Evolutionary conservation across 2,329 filamentous ascomycete genomes (phyloP), one percentile per base, ranked within the genome.

Genomic region (Paracamarosporium sp.): DNA sequence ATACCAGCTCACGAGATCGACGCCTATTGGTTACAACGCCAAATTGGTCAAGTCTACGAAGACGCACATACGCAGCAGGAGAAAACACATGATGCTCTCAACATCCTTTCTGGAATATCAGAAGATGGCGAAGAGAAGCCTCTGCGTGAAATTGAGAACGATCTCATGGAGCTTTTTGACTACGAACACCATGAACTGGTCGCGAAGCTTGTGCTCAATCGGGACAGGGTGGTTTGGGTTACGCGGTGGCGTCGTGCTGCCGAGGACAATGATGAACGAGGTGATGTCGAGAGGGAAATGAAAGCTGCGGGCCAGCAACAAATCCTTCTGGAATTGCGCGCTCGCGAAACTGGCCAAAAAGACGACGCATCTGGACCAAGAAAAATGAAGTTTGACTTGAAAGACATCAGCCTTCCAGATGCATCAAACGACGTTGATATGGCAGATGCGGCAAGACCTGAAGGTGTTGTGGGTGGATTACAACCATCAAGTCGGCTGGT

Each of bases 121-220:
- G 90, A 86, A 50, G 89, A 90, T 54, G 93, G 90, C 15, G 89
- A 94, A 58, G 92, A 96, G 70, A 93, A 91, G 76, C 85, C 91
- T 13, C 82, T 98, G 28, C 89, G 94, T 69, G 94, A 99, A 71
- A 93, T 98, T 55, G 95, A 99, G 72, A 99, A 99, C 76, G 95
- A 99, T 62, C 83, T 99, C 56, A 98, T 98, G 91, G 95, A 97
- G 69, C 85, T 99, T 0, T 98, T 99, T 68, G 95, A 99, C 70
- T 99, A 96, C 70, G 94, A 98, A 69, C 91, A 97, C 71, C 92
- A 96, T 60, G 93, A 97, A 63, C 84, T 97, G 53, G 95, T 98
- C 25, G 89, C 92, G 63, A 94, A 92, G 76, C 85, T 99, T 15
- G 93, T 98, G 55, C 87, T 90, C 66, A 99, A 99, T 77, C 87